Conservation (phyloP, 352 stramenopile genomes). For the Phytopythium vexans region DNA sequence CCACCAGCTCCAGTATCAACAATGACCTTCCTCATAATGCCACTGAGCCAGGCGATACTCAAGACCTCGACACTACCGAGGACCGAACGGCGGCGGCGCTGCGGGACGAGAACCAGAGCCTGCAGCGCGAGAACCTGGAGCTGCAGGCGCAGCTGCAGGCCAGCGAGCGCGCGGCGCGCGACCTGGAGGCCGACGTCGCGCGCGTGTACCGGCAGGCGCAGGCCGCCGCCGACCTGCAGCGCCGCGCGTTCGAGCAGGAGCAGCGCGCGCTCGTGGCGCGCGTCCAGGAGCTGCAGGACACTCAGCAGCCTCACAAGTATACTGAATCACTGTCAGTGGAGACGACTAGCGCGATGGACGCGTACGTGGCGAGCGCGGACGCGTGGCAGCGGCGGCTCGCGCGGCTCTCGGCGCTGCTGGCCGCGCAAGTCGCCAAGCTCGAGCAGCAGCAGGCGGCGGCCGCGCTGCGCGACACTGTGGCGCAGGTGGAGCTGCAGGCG, state of each 20-base stretch:
- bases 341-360: constrained; percentile 26
- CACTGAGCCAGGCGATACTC: too few species aligned
- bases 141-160: constrained; percentile 12
- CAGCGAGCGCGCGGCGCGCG: constrained; percentile 19
- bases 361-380: constrained; percentile 25
- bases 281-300: constrained; percentile 14
- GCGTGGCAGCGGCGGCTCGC: constrained; percentile 26
- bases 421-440: constrained; percentile 8
- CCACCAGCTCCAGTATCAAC: not conserved
- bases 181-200: constrained; percentile 37
- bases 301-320: not conserved
- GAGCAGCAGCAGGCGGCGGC: constrained; percentile 27
- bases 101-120: constrained; percentile 33
- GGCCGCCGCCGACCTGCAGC: constrained; percentile 20
- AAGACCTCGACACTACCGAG: not conserved
- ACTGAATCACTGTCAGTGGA: constrained; percentile 4
- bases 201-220: constrained; percentile 34
- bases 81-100: constrained; percentile 6
- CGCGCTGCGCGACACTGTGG: constrained; percentile 33
- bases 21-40: too few species aligned
- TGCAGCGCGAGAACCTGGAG: constrained; percentile 15
- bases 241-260: constrained; percentile 17
- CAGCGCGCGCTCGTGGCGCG: constrained; percentile 8
- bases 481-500: constrained; percentile 23
- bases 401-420: constrained; percentile 14